Evolutionary conservation across 352 stramenopile genomes (phyloP), one percentile per base, ranked within the genome.

Genomic region (Salisapilia sapeloensis): DNA sequence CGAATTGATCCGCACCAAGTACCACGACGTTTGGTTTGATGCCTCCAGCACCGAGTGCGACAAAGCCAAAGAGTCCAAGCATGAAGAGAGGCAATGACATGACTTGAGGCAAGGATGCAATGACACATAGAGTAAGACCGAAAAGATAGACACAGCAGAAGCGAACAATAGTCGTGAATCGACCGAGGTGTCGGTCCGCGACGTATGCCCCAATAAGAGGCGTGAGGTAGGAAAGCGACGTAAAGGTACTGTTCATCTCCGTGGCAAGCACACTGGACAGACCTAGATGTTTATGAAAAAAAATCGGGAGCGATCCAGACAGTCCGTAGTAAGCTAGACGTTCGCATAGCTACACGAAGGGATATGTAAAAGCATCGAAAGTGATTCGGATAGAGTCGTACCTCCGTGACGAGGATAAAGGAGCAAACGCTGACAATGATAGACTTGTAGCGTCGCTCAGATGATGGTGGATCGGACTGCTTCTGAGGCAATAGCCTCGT

Each of bases 371-470:
- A 6, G 8, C 5, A 19, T 2, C 3, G 15, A 37, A 9, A 27
- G n/a, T 3, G 28, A 15, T 11, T 4, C n/a, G 16, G 14, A 40
- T 11, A 4, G 19, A 18, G 12, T 25, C 38, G 13, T 35, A 76
- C 60, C 48, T 90, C 75, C 2, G 75, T 84, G 34, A 84, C 67
- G 36, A 91, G 71, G 38, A 91, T 91, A 50, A 79, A 91, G 1
- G 71, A 85, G 56, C 75, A 91, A 33, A 90, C 66, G 48, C 50
- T 82, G 28, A 85, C 35, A 43, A 90, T 84, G 42, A 87, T 79
- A 17, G 75, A 90, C 38, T 64, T 60, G 36, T 72, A 29, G 4
- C 13, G 55, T 25, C 42, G 43, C 18, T 23, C 21, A 4, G 46
- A 15, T 14, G 12, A 16, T 16, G 29, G 27, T 42, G 18, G 33